Evolutionary conservation across 306 rosid species (phyloP), one percentile per base, ranked within the genome.

Genomic region (Senna siamea): DNA sequence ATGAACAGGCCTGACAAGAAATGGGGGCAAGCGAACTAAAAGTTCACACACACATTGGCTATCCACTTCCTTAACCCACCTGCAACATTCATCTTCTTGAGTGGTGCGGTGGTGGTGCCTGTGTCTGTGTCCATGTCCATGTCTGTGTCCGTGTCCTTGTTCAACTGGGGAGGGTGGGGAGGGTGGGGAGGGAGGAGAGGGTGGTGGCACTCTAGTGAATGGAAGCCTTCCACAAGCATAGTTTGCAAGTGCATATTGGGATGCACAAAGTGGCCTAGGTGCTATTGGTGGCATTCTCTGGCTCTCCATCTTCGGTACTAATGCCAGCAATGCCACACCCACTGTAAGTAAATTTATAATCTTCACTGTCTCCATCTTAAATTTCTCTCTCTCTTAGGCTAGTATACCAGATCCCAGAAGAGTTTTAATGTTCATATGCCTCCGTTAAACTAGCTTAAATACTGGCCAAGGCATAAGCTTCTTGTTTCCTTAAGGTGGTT

Each of bases 11-110:
- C 83, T 87, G 14, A 58, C 28, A 17, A 91, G 90, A 83, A 89
- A 94, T n/a, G 77, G 43, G 34, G 90, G 87, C 76, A 80, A 75
- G n/a, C 23, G 66, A 26, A 75, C 9, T 50, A 84, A 17, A 61
- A 70, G 5, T 61, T 81, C 83, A 73, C 98, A 94, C 26, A 94
- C 91, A 55, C 98, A 94, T 34, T 86, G 80, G 76, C 55, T 83
- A 69, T 94, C 98, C 53, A 94, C 72, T 72, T 82, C 86, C 55
- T 11, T 75, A 10, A 76, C 82, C 98, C 98, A 94, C 64, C 84
- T 66, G 75, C 98, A 94, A 56, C 98, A 94, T 37, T 83, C 70
- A 0, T 87, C 93, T 58, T 81, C 93, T 28, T 62, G 80, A 13
- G 73, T 2, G 0, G 73, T 50, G 4, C 1, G 3, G 5, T 4